A percentile compares a stretch with the other conserved stretches of the same genome.
phyloP scores from a whole-genome alignment of 768 basidiomycete species.

The Xanthoconium stramineum region DNA sequence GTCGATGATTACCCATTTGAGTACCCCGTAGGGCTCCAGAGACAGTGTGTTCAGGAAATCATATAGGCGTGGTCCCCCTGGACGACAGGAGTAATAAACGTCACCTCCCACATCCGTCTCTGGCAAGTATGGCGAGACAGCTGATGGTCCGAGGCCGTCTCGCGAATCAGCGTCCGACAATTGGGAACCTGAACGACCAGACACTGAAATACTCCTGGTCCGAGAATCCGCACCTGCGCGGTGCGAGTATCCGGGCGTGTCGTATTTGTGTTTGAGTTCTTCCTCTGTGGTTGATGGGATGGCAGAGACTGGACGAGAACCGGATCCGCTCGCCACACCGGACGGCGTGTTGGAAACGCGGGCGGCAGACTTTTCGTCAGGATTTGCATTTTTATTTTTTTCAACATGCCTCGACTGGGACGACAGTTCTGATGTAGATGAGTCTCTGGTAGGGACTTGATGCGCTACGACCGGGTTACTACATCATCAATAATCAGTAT shows the following conservation, averaged over 20 bases:
- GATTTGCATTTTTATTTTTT: background rate
- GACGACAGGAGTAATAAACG: slow-evolving; percentile 59
- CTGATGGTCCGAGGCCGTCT: slow-evolving; percentile 51
- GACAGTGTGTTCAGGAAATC: slow-evolving; percentile 62
- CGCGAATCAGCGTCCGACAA: slow-evolving; percentile 30
- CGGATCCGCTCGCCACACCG: slow-evolving; percentile 4
- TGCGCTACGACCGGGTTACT: slow-evolving; percentile 4
- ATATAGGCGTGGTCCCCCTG: slow-evolving; percentile 60
- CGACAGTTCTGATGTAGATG: slow-evolving; percentile 3
- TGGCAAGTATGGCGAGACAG: slow-evolving; percentile 47
- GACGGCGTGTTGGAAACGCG: slow-evolving; percentile 15
- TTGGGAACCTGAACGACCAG: slow-evolving; percentile 14
- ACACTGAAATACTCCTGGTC: slow-evolving; percentile 3
- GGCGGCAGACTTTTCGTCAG: slow-evolving; percentile 2
- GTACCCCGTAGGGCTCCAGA: slow-evolving; percentile 58
- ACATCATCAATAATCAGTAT: background rate
- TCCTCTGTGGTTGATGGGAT: slow-evolving; percentile 14
- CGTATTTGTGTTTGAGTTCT: slow-evolving; percentile 22
- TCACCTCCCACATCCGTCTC: slow-evolving; percentile 45
- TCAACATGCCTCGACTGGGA: background rate
- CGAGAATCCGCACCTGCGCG: background rate
- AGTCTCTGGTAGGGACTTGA: background rate
- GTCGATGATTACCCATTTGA: slow-evolving; percentile 68
- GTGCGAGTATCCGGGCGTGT: background rate
- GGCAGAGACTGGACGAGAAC: slow-evolving; percentile 1